Conservation (phyloP, 2,329 filamentous ascomycete genomes). For the Hymenoscyphus fraxineus region DNA sequence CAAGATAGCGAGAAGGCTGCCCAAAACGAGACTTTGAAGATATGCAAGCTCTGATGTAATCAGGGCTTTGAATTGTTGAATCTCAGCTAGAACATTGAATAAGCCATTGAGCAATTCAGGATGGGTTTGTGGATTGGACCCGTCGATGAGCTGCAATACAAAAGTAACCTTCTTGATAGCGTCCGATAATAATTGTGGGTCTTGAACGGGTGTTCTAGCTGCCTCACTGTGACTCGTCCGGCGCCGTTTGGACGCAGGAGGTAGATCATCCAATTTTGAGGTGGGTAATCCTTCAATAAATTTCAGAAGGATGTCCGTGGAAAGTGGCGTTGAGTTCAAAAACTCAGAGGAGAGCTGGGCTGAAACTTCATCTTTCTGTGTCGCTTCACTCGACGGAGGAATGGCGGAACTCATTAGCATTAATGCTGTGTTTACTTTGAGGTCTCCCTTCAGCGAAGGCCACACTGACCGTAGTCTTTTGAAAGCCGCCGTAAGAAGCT, state of each 20-base stretch:
- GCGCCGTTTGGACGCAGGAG: conserved; percentile 73
- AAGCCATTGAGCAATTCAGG: conserved; percentile 72
- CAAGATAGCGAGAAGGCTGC: conserved; percentile 79
- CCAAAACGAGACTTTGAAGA: conserved; percentile 78
- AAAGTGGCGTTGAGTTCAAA: conserved; percentile 68
- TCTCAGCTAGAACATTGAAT: conserved; percentile 79
- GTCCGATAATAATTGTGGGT: conserved; percentile 61
- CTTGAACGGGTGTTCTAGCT: conserved; percentile 56
- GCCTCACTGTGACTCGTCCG: conserved; percentile 71
- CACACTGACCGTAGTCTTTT: conserved; percentile 68
- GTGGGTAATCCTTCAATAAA: conserved; percentile 74
- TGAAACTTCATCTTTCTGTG: conserved; percentile 36
- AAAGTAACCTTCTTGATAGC: conserved; percentile 76
- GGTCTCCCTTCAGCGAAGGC: conserved; percentile 63
- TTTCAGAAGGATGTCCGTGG: conserved; percentile 65
- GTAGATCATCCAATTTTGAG: conserved; percentile 67
- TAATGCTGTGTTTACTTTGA: conserved; percentile 56
- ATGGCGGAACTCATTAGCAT: conserved; percentile 61
- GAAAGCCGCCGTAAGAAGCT: conserved; percentile 63
- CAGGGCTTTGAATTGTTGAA: conserved; percentile 79
- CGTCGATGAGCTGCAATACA: conserved; percentile 83
- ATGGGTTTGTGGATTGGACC: conserved; percentile 70
- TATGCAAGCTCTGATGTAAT: conserved; percentile 86
- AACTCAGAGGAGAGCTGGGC: conserved; percentile 66
- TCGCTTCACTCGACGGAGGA: conserved; percentile 32